These are phyloP conservation scores for Retiboletus flavoniger DNA, from an alignment of 1,284 basidiomycete species.

Conservation along the genomic window DNA sequence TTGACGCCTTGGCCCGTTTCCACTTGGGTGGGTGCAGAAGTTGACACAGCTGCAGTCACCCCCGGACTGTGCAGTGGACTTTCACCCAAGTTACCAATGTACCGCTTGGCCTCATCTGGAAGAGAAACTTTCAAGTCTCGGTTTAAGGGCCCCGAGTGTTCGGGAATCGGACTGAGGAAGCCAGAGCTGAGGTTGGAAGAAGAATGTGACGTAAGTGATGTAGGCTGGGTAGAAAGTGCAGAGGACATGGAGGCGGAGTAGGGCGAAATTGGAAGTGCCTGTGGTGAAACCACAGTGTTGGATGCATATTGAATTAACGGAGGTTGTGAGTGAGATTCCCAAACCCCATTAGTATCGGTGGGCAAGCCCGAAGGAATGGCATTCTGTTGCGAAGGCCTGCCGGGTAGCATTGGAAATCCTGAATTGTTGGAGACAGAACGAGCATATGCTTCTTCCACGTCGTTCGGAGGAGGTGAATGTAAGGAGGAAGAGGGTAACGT, in stretches of 20 bases:
- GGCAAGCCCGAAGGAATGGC: background rate
- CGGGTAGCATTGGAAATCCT: constrained; percentile 3
- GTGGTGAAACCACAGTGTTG: constrained; percentile 8
- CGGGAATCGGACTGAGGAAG: constrained; percentile 30
- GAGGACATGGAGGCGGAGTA: constrained; percentile 1
- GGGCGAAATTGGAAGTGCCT: background rate
- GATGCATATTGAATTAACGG: constrained; percentile 2
- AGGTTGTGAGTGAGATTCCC: constrained; percentile 9
- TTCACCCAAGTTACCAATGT: constrained; percentile 65
- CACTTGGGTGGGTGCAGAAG: background rate
- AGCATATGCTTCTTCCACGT: constrained; percentile 10
- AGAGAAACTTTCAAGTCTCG: constrained; percentile 65
- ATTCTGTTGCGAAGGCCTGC: constrained; percentile 15
- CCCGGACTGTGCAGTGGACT: constrained; percentile 57
- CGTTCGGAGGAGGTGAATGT: constrained; percentile 8
- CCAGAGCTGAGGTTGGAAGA: constrained; percentile 23
- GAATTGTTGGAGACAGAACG: constrained; percentile 4
- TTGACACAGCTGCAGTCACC: background rate
- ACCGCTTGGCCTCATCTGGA: constrained; percentile 70
- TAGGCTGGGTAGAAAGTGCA: constrained; percentile 8
- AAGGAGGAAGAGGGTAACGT: constrained; percentile 28
- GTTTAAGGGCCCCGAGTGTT: constrained; percentile 32
- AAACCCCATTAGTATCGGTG: constrained; percentile 1
- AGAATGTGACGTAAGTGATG: constrained; percentile 26
- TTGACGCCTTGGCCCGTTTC: background rate